Conservation (phyloP, 495 filamentous ascomycete species). For the Xylaria nigripes region DNA sequence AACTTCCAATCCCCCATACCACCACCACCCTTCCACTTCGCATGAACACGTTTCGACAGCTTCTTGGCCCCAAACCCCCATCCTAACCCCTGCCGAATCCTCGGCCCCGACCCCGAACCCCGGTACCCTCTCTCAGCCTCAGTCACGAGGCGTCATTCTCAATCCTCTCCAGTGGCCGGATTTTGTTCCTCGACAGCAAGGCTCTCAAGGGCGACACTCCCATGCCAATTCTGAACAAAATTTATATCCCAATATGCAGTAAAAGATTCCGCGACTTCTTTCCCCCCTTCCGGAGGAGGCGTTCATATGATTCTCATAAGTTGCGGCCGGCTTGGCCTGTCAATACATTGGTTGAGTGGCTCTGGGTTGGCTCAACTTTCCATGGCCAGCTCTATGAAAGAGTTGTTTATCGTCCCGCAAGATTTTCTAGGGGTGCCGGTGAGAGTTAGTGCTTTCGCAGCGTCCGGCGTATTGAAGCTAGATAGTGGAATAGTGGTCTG, state of each 20-base stretch:
- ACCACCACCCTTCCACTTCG: neutral
- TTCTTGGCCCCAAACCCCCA: neutral
- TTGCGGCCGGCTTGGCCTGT: neutral
- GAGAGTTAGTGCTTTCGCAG: neutral
- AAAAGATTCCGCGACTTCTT: neutral
- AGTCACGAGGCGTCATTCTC: slow-evolving; percentile 1
- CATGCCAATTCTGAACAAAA: neutral
- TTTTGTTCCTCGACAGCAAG: neutral
- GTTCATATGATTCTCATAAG: neutral
- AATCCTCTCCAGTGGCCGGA: slow-evolving; percentile 6
- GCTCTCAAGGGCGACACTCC: neutral
- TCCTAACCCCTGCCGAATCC: no score
- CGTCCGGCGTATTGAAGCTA: slow-evolving; percentile 1
- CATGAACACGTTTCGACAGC: neutral
- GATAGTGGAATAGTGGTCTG: neutral
- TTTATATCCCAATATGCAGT: neutral
- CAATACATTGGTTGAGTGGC: slow-evolving; percentile 1
- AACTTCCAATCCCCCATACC: neutral
- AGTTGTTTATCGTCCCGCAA: neutral
- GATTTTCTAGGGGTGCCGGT: neutral
- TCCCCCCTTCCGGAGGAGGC: neutral
- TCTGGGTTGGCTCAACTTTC: neutral
- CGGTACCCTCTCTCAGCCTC: neutral
- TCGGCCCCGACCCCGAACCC: neutral
- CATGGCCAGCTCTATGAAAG: neutral